Conservation (phyloP, 169 alveolate species). For the Plasmodium knowlesi region DNA sequence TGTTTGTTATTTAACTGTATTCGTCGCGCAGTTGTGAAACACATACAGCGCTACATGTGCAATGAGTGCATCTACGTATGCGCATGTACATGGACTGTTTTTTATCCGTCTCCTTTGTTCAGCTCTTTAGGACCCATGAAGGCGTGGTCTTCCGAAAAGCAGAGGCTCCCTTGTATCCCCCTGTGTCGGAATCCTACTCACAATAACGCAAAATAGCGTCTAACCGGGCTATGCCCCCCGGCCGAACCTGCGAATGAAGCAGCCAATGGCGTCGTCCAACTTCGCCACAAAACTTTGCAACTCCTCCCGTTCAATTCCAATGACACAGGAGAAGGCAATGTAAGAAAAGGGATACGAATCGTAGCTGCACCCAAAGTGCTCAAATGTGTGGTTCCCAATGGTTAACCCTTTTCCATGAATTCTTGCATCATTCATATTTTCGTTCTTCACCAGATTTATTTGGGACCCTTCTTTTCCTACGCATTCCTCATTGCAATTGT, state of each 20-base stretch:
- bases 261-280: constrained; percentile 36
- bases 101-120: neutral
- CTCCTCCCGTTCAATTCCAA: constrained; percentile 58
- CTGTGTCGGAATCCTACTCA: neutral
- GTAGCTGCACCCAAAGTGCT: constrained; percentile 58
- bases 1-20: neutral
- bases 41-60: neutral
- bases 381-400: constrained; percentile 60
- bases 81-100: neutral
- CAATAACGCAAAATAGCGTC: neutral
- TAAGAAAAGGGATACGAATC: constrained; percentile 60
- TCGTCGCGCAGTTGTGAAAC: neutral
- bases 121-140: neutral
- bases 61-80: neutral
- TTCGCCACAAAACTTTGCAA: constrained; percentile 19
- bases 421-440: neutral
- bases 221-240: neutral
- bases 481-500: neutral
- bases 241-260: constrained; percentile 23
- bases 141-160: neutral
- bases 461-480: neutral
- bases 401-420: constrained; percentile 6
- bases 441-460: neutral
- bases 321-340: constrained; percentile 73
- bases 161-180: neutral